Evolutionary conservation across 2,329 filamentous ascomycete genomes (phyloP), one percentile per base, ranked within the genome.

Genomic region (Fusarium virguliforme): DNA sequence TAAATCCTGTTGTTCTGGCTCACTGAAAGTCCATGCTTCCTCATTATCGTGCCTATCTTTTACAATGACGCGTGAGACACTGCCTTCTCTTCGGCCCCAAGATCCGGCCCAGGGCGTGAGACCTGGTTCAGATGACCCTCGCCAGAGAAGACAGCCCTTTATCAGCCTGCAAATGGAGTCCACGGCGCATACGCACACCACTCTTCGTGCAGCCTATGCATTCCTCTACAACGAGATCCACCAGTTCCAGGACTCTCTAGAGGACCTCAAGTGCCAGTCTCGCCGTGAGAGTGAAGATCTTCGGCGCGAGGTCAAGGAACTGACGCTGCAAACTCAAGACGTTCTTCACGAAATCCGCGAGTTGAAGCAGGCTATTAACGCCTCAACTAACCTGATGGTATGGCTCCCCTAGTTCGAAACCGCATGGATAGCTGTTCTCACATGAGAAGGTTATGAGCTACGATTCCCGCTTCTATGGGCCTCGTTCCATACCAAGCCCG

Each of bases 71-170:
- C 22, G 9, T 55, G 15, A 55, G 8, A 8, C 24, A 12, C 51
- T 55, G 4, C 51, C 51, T 28, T 35, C 51, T 26, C 51, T 55
- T 26, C 34, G 34, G 35, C 51, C 51, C 18, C 9, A 55, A 35
- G 51, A 24, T 54, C n/a, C 30, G n/a, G 50, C 50, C 10, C 10
- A 15, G 18, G 40, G 40, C 24, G 3, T 26, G 12, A 43, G 40
- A 26, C 40, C 13, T 22, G 12, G 40, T 10, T 24, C 13, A 10
- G 10, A 43, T 43, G 10, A 43, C 40, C 24, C 22, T 43, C 18
- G 10, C 24, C 18, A 22, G 6, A 43, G 40, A 43, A 22, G 10
- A 24, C 22, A 22, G 40, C 40, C 40, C 40, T 43, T 24, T 48
- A 3, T 48, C 9, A 48, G 24, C 30, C 43, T 48, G 6, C 13